A percentile compares a stretch with the other conserved stretches of the same genome.
Evolutionary conservation across 148 eudicot species (phyloP).

Genomic region (Chenopodium quinoa): DNA sequence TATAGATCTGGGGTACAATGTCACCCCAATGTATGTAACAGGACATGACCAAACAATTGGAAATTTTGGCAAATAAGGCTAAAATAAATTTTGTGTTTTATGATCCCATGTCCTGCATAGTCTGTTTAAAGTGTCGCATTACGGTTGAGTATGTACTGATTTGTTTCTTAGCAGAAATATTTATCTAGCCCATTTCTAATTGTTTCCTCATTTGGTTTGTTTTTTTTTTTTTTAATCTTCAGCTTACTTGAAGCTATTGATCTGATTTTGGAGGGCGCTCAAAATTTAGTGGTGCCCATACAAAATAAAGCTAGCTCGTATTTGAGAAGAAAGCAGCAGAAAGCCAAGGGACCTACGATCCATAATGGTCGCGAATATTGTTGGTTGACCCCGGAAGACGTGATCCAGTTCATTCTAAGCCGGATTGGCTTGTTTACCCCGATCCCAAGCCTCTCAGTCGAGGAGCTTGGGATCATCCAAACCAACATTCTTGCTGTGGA

Average conservation of each 20-base stretch:
- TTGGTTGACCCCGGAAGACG: conserved; percentile 82
- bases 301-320: conserved; percentile 25
- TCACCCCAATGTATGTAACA: no score
- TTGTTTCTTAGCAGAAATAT: conserved; percentile 12
- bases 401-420: conserved; percentile 63
- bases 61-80: neutral
- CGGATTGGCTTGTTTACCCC: conserved; percentile 73
- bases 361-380: conserved; percentile 66
- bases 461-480: conserved; percentile 54
- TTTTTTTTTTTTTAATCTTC: conserved; percentile 18
- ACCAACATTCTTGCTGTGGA: conserved; percentile 37
- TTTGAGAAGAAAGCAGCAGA: conserved; percentile 38
- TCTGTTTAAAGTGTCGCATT: neutral
- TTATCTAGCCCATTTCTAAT: conserved; percentile 2
- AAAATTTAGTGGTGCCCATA: conserved; percentile 75
- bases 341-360: conserved; percentile 25
- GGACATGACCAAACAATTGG: neutral
- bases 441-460: conserved; percentile 47
- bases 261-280: conserved; percentile 67
- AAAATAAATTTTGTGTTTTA: neutral
- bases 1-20: neutral
- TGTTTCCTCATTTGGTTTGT: neutral
- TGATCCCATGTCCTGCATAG: neutral
- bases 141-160: neutral
- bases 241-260: conserved; percentile 82